Base-by-base conservation (phyloP, 2,329 filamentous ascomycete genomes). In the Pestalotiopsis sp. region DNA sequence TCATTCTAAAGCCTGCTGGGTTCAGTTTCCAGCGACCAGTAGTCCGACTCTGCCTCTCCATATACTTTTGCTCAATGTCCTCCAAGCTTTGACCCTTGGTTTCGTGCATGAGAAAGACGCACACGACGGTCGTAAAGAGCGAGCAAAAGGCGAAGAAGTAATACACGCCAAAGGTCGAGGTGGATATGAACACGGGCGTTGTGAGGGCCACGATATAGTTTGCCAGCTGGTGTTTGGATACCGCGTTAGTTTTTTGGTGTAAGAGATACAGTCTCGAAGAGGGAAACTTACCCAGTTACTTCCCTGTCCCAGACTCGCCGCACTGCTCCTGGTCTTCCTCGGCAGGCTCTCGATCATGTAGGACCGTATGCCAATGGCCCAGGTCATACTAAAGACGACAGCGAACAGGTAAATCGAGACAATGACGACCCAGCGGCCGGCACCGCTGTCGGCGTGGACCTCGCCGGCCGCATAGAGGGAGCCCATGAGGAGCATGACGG, bases 401-500 rank as follows among this genome's bases (percentile, higher is more conserved):
- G 83, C 81, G 67, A 86, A 89, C 0, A 86, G 61, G 68, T 85
- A 88, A 56, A 88, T 85, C 25, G 77, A 80, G 0, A 86, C 81
- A 4, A 88, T 83, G 1, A 87, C 84, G 0, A 86, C 79, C 85
- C 85, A 87, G 66, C 83, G 78, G 0, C 78, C 85, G 0, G 78
- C 78, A 0, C 81, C 82, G 9, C 73, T 68, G 23, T 76, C 73
- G 0, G 79, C 77, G 12, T 82, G 77, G 0, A 83, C 82, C 12
- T 75, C 75, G 25, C 80, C 77, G 0, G 79, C 76, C 0, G 85
- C 85, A 70, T 88, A 89, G 0, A 89, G 75, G 0, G 78, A 76
- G 9, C 86, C 86, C 74, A 89, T 88, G 12, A 88, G 71, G 1
- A 88, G 71, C 83, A 89, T 89, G 23, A 84, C 77, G 2, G 81